Evolutionary conservation across 495 filamentous ascomycete species (phyloP).

Genomic region (Durotheca rogersii): DNA sequence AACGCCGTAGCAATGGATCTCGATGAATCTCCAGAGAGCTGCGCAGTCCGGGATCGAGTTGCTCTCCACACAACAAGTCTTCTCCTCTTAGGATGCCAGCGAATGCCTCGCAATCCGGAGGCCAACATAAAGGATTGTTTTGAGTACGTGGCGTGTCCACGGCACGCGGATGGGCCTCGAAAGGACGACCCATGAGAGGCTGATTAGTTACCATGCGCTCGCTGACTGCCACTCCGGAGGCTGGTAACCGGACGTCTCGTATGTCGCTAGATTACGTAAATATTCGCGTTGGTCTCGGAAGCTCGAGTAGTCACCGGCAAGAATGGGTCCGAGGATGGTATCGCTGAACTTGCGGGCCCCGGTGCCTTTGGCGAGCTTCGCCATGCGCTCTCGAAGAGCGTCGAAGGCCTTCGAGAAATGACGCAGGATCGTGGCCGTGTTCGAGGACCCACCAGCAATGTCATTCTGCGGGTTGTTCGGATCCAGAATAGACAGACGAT

Average conservation of each 20-base stretch:
- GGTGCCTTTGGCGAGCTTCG: slow-evolving; percentile 27
- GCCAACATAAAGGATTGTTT: not conserved
- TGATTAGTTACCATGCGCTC: too few species aligned
- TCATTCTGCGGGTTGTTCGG: slow-evolving; percentile 83
- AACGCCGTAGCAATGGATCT: slow-evolving; percentile 12
- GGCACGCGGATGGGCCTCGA: too few species aligned
- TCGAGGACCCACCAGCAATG: slow-evolving; percentile 76
- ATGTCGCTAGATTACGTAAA: slow-evolving; percentile 28
- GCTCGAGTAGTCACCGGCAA: slow-evolving; percentile 70
- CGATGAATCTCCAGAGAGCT: not conserved
- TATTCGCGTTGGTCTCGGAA: slow-evolving; percentile 64
- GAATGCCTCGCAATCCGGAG: slow-evolving; percentile 6
- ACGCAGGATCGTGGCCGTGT: slow-evolving; percentile 60
- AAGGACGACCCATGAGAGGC: too few species aligned
- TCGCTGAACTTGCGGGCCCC: slow-evolving; percentile 30
- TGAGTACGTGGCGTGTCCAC: too few species aligned
- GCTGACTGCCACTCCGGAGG: too few species aligned
- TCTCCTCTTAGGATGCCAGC: slow-evolving; percentile 9
- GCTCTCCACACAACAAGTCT: not conserved
- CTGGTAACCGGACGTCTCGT: not conserved
- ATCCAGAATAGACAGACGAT: slow-evolving; percentile 75
- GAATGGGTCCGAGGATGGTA: slow-evolving; percentile 64
- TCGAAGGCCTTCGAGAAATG: slow-evolving; percentile 64
- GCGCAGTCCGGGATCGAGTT: not conserved
- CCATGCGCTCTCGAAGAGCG: slow-evolving; percentile 59